A percentile compares a stretch with the other conserved stretches of the same genome.
Evolutionary conservation across 257 asterid species (phyloP).

Genomic region (Solanum pennellii): DNA sequence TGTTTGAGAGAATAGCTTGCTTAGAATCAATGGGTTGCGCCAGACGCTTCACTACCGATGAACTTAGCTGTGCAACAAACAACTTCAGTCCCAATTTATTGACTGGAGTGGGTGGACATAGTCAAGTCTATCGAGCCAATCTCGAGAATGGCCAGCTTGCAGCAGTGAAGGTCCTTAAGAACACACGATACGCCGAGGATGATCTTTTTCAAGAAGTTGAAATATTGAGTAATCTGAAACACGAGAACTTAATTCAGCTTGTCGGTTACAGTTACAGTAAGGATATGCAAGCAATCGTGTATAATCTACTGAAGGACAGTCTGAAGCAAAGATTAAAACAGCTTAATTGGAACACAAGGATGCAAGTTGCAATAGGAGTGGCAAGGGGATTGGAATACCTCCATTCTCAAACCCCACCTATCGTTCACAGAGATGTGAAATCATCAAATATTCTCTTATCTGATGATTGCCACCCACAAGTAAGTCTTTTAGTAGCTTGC

Average conservation of each 20-base stretch:
- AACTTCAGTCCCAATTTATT: constrained; percentile 29
- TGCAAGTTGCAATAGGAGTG: constrained; percentile 52
- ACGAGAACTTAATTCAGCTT: constrained; percentile 46
- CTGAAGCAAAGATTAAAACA: constrained; percentile 39
- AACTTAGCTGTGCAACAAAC: constrained; percentile 35
- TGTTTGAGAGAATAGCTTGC: constrained; percentile 25
- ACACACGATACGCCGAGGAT: constrained; percentile 26
- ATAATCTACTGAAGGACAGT: constrained; percentile 26
- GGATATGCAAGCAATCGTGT: constrained; percentile 46
- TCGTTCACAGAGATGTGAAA: constrained; percentile 58
- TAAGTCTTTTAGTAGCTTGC: constrained; percentile 6
- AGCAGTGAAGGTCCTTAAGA: constrained; percentile 48
- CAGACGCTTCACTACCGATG: constrained; percentile 29
- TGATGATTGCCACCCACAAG: constrained; percentile 45
- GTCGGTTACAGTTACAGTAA: constrained; percentile 49
- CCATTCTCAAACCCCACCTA: constrained; percentile 57
- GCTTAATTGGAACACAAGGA: constrained; percentile 58
- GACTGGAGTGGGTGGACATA: constrained; percentile 45
- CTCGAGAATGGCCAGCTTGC: constrained; percentile 34
- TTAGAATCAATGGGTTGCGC: constrained; percentile 21
- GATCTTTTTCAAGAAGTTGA: constrained; percentile 46
- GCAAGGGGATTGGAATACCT: constrained; percentile 64
- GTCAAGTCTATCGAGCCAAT: constrained; percentile 43
- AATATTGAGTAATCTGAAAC: constrained; percentile 51
- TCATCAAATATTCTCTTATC: constrained; percentile 64